phyloP scores from a whole-genome alignment of 1,284 basidiomycete genomes.

The Sanghuangporus baumii region DNA sequence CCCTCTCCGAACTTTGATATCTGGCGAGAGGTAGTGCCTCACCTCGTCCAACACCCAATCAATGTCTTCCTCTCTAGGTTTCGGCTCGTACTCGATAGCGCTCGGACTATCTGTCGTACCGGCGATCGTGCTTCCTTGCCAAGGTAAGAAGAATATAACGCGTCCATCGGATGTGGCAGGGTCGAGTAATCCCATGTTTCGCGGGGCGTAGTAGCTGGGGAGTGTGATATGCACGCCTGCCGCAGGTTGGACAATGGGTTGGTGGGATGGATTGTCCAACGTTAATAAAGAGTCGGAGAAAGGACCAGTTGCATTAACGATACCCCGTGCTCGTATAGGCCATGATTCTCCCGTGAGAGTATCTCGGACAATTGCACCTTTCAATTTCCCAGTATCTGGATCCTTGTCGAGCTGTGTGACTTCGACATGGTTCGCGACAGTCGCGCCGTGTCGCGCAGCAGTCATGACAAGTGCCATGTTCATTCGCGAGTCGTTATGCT shows the following conservation, averaged over 20 bases:
- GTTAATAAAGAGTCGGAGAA: conserved; percentile 86
- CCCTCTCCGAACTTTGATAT: conserved; percentile 92
- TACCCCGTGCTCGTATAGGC: conserved; percentile 82
- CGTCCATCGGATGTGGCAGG: conserved; percentile 94
- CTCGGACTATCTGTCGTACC: conserved; percentile 93
- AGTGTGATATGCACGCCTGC: conserved; percentile 96
- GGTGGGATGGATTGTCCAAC: conserved; percentile 79
- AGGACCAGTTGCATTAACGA: conserved; percentile 96
- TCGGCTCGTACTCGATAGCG: conserved; percentile 72
- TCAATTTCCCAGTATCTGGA: conserved; percentile 50
- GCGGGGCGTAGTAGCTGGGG: conserved; percentile 94
- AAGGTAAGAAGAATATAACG: conserved; percentile 98
- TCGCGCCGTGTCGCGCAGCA: conserved; percentile 90
- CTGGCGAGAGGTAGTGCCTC: conserved; percentile 81
- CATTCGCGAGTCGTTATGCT: conserved; percentile 99
- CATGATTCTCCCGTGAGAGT: conserved; percentile 81
- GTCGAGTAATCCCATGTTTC: conserved; percentile 93
- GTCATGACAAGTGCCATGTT: conserved; percentile 93
- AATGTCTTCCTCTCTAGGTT: conserved; percentile 90
- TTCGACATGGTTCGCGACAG: conserved; percentile 87
- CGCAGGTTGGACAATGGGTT: conserved; percentile 88
- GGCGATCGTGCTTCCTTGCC: conserved; percentile 97
- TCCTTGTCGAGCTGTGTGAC: conserved; percentile 71
- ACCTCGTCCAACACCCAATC: conserved; percentile 96
- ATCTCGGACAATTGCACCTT: conserved; percentile 78